Evolutionary conservation across 805 yeast species (phyloP).

Genomic region (Scheffersomyces coipomensis): DNA sequence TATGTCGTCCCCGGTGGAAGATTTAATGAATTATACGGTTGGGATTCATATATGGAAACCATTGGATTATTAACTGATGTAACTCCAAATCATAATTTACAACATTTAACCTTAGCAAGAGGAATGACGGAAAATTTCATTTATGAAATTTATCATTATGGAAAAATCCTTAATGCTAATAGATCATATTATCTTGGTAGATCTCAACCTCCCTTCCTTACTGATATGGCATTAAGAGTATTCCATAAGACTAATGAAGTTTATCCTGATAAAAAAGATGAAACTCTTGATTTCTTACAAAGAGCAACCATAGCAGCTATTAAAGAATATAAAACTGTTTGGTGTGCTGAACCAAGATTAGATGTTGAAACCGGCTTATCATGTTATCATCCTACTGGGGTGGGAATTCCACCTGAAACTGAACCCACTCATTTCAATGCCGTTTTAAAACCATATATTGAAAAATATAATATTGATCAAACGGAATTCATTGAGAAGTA

Average conservation of each 20-base stretch:
- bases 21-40: slow-evolving; percentile 93
- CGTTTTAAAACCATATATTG: slow-evolving; percentile 64
- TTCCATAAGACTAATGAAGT: slow-evolving; percentile 55
- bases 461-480: slow-evolving; percentile 55
- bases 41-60: slow-evolving; percentile 96
- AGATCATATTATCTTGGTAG: slow-evolving; percentile 87
- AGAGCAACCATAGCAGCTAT: slow-evolving; percentile 77
- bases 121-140: slow-evolving; percentile 93
- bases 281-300: slow-evolving; percentile 58
- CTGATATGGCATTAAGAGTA: slow-evolving; percentile 82
- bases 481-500: slow-evolving; percentile 65
- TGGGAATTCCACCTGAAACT: slow-evolving; percentile 96
- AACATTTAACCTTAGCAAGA: slow-evolving; percentile 65
- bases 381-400: slow-evolving; percentile 85
- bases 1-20: slow-evolving; percentile 98
- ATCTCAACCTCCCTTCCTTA: slow-evolving; percentile 94
- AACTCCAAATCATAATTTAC: slow-evolving; percentile 22
- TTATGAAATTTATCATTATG: slow-evolving; percentile 86
- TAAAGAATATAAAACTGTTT: slow-evolving; percentile 77
- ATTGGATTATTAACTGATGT: slow-evolving; percentile 72
- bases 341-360: slow-evolving; percentile 74
- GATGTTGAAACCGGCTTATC: slow-evolving; percentile 78
- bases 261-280: slow-evolving; percentile 31
- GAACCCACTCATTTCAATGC: slow-evolving; percentile 84
- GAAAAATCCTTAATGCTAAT: slow-evolving; percentile 91